Evolutionary conservation across 495 filamentous ascomycete genomes (phyloP), one percentile per base, ranked within the genome.

Genomic region (Talaromyces stipitatus): DNA sequence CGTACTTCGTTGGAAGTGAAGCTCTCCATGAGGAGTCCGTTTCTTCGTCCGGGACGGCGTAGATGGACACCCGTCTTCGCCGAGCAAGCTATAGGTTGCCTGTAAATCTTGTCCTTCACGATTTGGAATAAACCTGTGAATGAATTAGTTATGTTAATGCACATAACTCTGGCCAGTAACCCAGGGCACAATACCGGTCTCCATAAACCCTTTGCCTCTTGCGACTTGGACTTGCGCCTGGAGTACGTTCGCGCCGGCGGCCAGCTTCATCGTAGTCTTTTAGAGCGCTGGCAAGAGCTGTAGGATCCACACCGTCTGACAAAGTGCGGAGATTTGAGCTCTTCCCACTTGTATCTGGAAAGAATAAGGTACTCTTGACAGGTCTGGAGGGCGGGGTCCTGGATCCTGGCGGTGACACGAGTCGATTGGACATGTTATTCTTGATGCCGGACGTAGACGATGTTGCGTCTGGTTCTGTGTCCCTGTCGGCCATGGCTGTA

Each of bases 1-100:
- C 88, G 68, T 78, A 96, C 92, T 94, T 69, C 82, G 88, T 67
- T 98, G 94, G 63, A 94, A 96, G 66, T 97, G 86, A 57, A 97
- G 80, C 70, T 97, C 92, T 18, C 89, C 86, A 64, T 95, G 89
- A 16, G 90, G 89, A 22, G 86, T 85, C n/a, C 90, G 82, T 73
- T 86, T 89, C 68, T 90, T 89, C 32, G 83, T 78, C 66, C 85
- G 88, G 0, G 90, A 90, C 0, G 94, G 92, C 0, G 92, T 95
- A 10, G 94, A 86, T 14, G 92, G 92, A 32, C 92, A 96, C 12
- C 86, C 88, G 66, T 95, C 90, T 50, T 96, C 92, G 64, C 94
- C 88, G 20, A 97, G 77, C 55, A 98, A 78, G 66, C 82, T 92
- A 67, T 90, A 97, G 62, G 90, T 91, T 29, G 94, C 90, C 63